Conservation (phyloP, 2,329 filamentous ascomycete genomes). For the Fusarium nurragi region DNA sequence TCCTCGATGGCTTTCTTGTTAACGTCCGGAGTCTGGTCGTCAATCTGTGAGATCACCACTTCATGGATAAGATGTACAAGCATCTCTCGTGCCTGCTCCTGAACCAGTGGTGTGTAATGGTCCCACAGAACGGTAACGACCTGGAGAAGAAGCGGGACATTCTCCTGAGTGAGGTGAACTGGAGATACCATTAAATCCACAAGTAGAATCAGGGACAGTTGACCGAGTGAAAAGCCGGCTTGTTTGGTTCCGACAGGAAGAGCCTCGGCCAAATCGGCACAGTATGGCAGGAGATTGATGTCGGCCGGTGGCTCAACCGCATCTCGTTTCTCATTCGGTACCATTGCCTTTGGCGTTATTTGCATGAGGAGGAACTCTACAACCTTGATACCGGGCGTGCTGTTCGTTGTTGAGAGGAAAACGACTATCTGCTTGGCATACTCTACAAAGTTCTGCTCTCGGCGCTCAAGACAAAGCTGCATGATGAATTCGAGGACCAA, state of each 20-base stretch:
- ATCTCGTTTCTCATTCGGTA: conserved; percentile 83
- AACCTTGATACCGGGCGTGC: conserved; percentile 83
- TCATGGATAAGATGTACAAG: conserved; percentile 97
- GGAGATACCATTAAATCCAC: conserved; percentile 97
- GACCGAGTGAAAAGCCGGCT: conserved; percentile 89
- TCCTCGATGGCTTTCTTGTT: conserved; percentile 83
- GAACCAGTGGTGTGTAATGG: conserved; percentile 92
- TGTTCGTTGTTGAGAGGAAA: conserved; percentile 83
- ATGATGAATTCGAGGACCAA: conserved; percentile 97
- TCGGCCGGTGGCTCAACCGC: conserved; percentile 77
- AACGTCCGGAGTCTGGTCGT: conserved; percentile 69
- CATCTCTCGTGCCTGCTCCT: conserved; percentile 97
- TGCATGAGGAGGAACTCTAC: conserved; percentile 93
- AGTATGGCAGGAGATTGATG: conserved; percentile 80
- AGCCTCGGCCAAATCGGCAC: conserved; percentile 82
- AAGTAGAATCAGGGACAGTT: conserved; percentile 89
- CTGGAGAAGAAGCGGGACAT: conserved; percentile 86
- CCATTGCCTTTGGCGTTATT: conserved; percentile 96
- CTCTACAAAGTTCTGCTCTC: conserved; percentile 97
- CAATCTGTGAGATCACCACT: conserved; percentile 82
- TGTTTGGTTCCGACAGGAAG: conserved; percentile 91
- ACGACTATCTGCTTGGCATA: conserved; percentile 99
- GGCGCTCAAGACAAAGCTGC: conserved; percentile 86
- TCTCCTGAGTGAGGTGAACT: conserved; percentile 79
- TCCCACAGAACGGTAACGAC: conserved; percentile 96